Percentiles rank a stretch among this genome's conserved stretches.
These are phyloP conservation scores for Blastobotrys petasosporus DNA, from an alignment of 1,139 yeast genomes.

Conservation along the genomic window DNA sequence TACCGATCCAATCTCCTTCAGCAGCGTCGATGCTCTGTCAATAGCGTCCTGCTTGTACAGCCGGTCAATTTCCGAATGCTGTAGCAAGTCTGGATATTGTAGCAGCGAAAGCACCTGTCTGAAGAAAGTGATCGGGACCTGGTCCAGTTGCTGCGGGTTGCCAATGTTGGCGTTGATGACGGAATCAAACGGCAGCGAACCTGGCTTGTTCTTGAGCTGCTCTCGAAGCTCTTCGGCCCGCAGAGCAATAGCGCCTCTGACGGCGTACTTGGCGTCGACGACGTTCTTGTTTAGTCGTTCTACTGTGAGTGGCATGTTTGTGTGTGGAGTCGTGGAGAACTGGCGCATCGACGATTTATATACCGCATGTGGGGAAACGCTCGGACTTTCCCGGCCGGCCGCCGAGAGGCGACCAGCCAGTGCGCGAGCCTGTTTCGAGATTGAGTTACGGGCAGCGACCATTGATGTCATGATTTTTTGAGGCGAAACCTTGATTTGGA, in stretches of 20 bases:
- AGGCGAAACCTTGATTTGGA: too few species aligned
- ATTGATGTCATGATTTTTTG: too few species aligned
- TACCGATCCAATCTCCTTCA: conserved; percentile 65
- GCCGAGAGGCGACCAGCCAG: neutral
- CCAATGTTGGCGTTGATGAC: conserved; percentile 92
- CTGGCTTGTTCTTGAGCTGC: conserved; percentile 47
- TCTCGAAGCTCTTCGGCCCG: conserved; percentile 78
- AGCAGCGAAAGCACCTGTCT: conserved; percentile 81
- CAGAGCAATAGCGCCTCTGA: conserved; percentile 87
- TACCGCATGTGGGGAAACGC: neutral
- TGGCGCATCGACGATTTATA: neutral
- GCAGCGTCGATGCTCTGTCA: conserved; percentile 56
- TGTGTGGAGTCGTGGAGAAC: conserved; percentile 2
- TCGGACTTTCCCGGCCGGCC: neutral
- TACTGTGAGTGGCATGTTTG: conserved; percentile 27
- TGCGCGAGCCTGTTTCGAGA: neutral
- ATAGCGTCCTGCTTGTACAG: conserved; percentile 68
- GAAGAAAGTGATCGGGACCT: conserved; percentile 90
- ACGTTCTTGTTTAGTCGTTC: conserved; percentile 67
- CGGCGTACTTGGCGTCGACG: conserved; percentile 87
- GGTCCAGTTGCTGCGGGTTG: conserved; percentile 94
- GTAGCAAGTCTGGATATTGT: conserved; percentile 72
- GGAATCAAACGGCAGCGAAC: conserved; percentile 64
- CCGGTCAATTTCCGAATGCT: conserved; percentile 30
- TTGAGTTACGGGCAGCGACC: too few species aligned